Base-by-base conservation (phyloP, 2,329 filamentous ascomycete genomes). In the Xylariaceae sp. region DNA sequence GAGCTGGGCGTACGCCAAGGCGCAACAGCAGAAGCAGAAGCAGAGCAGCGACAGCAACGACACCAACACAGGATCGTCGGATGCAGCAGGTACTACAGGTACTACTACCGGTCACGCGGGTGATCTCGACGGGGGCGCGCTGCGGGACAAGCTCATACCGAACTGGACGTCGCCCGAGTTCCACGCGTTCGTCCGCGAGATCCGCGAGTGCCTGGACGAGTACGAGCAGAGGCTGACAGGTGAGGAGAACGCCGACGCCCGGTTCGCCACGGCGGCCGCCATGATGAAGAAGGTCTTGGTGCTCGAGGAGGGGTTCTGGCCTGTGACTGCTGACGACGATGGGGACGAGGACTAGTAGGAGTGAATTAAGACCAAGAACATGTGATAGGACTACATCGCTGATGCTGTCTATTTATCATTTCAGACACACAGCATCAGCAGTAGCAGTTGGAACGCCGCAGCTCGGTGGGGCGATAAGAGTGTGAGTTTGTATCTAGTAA, bases 111-210 rank as follows among this genome's bases (percentile, higher is more conserved):
- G 50, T 15, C 46, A 39, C 17, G 46, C 50, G n/a, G 52, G 57
- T n/a, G 80, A 83, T 53, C 65, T 65, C 1, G 81, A 85, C 55
- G 79, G 79, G 0, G 81, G 81, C 0, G 81, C 79, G 4, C 59
- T 85, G 57, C 66, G 80, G 40, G 67, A 66, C 34, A 72, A 76
- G 53, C 82, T 85, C 46, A 84, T 85, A 41, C 74, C 73, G 0
- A 85, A 85, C 52, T 85, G 81, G 82, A 78, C 74, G 31, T 77
- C 73, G 46, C 48, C 56, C 2, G 75, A 78, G 51, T 85, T 85
- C 55, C 64, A 68, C 15, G 66, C 71, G 32, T 73, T 74, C 2
- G 59, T 51, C 6, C 55, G 61, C 39, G 57, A 64, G 32, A 54
- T 71, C 2, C 52, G 60, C 37, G 41, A 50, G 2, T 58, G 58